Evolutionary conservation across 1,139 yeast genomes (phyloP), one percentile per base, ranked within the genome.

Genomic region (Diutina ranongensis): DNA sequence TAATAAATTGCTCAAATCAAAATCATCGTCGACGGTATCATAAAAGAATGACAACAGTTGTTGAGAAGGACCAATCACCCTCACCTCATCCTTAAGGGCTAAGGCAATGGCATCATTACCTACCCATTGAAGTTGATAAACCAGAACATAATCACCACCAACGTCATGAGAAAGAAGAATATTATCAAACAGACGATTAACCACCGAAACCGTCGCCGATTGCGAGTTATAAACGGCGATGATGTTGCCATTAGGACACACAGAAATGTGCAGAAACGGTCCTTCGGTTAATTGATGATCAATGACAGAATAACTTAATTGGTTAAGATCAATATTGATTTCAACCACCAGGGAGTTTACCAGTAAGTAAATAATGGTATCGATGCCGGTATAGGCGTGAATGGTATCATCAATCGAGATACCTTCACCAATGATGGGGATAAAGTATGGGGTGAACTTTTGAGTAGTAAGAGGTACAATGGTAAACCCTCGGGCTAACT

Each of bases 71-170:
- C 94, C 95, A 35, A 83, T 71, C 13, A 89, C 59, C 49, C 75
- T 74, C 21, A 87, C 56, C 48, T 83, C 89, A 52, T 83, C 94
- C 4, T 72, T 67, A 49, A 74, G 70, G 0, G 80, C 65, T 31
- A 78, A 42, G 0, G 79, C 80, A 1, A 88, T 78, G 0, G 94
- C 87, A 63, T 87, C 95, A 53, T 82, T 80, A 0, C 92, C 87
- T 60, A 95, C 85, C 97, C 97, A 89, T 49, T 71, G 72, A 12
- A 86, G 63, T 50, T 74, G 74, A 35, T 61, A 56, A 1, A 71
- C 61, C 55, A 70, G 19, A 44, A 63, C 51, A 40, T 68, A 60
- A 50, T 64, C 71, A 49, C 59, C 63, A 20, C 65, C 57, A 1
- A 67, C 60, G 47, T 69, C 70, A 47, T 75, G 74, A 47, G 77